Evolutionary conservation across 805 yeast species (phyloP), one percentile per base, ranked within the genome.

Genomic region (Naumovozyma baii): DNA sequence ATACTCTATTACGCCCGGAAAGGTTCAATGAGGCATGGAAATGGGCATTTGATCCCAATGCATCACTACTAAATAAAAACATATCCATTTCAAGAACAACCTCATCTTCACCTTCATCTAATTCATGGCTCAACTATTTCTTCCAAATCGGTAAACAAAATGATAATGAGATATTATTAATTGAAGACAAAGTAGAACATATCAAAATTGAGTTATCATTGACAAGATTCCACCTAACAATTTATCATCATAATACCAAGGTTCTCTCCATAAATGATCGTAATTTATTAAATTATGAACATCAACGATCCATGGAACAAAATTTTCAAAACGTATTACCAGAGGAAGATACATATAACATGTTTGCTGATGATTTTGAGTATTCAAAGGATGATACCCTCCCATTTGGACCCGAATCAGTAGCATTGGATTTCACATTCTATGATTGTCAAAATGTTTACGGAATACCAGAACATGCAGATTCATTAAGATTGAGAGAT

Each of bases 391-490:
- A 51, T 3, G 98, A 92, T 57, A 62, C 68, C 3, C 47, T 83
- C 10, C 85, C 87, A 5, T 62, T 83, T 31, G 95, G 95, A 0
- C 97, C 98, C 0, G 97, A 92, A 59, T 76, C 96, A 0, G 69
- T 92, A 18, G 96, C 81, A 0, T 47, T 83, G 20, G 99, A 92
- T 57, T 71, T 86, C 43, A 62, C 75, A 0, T 79, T 92, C 47
- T 54, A 62, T 2, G 78, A 76, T 1, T 80, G 69, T 48, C 57
- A 66, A 4, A 70, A 80, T 51, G 83, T 85, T 1, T 92, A 75
- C 58, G 99, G 99, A n/a, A 82, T 92, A 33, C 97, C 98, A 0
- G 98, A 92, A 60, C 98, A 92, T 54, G 90, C 97, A 0, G 95
- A 85, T 49, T 66, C 81, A 1, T 62, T 92, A 36, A 69, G 80